Evolutionary conservation across 139 green algal species (phyloP).

Genomic region (Haematococcus lacustris): DNA sequence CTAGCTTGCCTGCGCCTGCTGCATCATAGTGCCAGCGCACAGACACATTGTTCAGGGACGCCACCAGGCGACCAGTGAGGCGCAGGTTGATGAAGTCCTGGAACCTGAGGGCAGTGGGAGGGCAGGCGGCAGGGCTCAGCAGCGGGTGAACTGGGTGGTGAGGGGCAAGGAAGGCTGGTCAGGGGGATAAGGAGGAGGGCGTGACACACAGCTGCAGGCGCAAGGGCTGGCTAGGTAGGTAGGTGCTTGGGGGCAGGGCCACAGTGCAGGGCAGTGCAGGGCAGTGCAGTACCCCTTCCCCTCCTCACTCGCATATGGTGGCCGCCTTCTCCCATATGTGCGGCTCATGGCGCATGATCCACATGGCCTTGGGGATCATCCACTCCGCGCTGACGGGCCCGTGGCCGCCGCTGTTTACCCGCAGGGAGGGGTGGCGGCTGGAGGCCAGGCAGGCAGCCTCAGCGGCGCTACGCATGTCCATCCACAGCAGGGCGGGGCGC

Average conservation of each 20-base stretch:
- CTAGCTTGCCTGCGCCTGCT: too few relatives aligned
- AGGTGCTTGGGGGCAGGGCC: too few relatives aligned
- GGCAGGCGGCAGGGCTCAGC: too few relatives aligned
- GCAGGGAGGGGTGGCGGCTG: constrained; percentile 37
- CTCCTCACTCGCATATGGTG: constrained; percentile 66
- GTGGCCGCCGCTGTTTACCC: constrained; percentile 61
- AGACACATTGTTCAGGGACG: constrained; percentile 56
- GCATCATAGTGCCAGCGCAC: constrained; percentile 74
- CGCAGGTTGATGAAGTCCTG: constrained; percentile 68
- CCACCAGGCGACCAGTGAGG: constrained; percentile 62
- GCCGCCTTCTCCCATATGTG: constrained; percentile 19
- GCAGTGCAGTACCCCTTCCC: too few relatives aligned
- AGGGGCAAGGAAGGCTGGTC: too few relatives aligned
- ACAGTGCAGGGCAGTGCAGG: too few relatives aligned
- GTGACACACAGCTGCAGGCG: too few relatives aligned
- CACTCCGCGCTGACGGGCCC: constrained; percentile 70
- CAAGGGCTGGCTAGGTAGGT: too few relatives aligned
- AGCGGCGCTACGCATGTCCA: constrained; percentile 62
- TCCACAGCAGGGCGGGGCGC: constrained; percentile 68
- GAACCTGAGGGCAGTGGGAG: too few relatives aligned
- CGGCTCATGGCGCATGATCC: constrained; percentile 60
- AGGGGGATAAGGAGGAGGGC: too few relatives aligned
- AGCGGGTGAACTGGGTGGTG: too few relatives aligned
- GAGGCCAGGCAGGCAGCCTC: constrained; percentile 56
- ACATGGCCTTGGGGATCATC: constrained; percentile 78